Conservation (phyloP, 2,329 filamentous ascomycete species). For the Fusarium secorum region DNA sequence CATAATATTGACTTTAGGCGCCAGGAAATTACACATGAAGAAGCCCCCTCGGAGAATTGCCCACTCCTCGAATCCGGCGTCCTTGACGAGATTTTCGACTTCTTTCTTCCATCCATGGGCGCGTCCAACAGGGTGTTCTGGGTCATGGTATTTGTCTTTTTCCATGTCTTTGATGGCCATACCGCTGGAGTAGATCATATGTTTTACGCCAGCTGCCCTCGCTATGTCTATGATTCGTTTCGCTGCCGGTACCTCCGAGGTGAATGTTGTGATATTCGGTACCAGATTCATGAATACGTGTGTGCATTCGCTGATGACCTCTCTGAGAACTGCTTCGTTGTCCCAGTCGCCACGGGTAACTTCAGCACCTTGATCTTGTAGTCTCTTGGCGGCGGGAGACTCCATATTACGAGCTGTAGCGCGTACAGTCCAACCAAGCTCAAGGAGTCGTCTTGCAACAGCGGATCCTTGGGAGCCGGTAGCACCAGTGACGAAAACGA, state of each 20-base stretch:
- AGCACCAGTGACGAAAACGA: slow-evolving; percentile 2
- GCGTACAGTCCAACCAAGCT: not conserved
- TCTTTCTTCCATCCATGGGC: not conserved
- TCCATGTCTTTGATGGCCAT: slow-evolving; percentile 11
- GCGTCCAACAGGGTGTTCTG: not conserved
- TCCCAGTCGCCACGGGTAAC: not conserved
- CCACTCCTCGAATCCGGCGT: not conserved
- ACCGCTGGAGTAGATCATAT: slow-evolving; percentile 5
- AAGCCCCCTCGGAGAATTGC: slow-evolving; percentile 4
- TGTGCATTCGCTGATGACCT: not conserved
- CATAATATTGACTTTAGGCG: slow-evolving; percentile 7
- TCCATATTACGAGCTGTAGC: not conserved
- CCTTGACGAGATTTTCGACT: not conserved
- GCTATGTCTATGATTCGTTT: not conserved
- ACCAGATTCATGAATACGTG: not conserved
- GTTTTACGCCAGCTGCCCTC: not conserved
- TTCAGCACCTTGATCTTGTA: not conserved
- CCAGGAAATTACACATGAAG: slow-evolving; percentile 13
- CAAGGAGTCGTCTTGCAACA: not conserved
- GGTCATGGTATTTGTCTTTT: not conserved
- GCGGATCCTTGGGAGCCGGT: slow-evolving; percentile 6
- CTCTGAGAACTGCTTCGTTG: not conserved
- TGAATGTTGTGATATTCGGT: not conserved
- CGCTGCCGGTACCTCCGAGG: not conserved
- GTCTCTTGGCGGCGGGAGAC: not conserved